Base-by-base conservation (phyloP, 2,329 filamentous ascomycete genomes). In the Ophiostoma novo-ulmi region DNA sequence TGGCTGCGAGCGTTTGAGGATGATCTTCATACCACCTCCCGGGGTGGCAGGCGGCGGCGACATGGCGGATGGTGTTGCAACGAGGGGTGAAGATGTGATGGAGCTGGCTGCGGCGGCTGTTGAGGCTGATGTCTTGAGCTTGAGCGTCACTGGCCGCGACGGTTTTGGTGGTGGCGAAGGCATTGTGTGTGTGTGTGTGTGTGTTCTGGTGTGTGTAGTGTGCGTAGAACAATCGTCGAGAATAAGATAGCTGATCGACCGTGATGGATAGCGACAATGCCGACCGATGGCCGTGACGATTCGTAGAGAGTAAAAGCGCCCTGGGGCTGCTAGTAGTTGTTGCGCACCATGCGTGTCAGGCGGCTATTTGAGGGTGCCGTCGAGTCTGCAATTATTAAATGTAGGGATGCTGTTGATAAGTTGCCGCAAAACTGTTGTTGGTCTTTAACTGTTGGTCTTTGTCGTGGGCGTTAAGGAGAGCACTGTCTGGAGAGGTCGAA, bases 1-100 rank as follows among this genome's bases (percentile, higher is more conserved):
- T 71, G 76, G 76, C 69, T 75, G 75, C 13, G 76, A 75, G 11
- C 73, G 70, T 13, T 75, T 76, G 44, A 77, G 67, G 38, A 75
- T 76, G 72, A 77, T 77, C 67, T 75, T 76, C 55, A 66, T 73
- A 72, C 73, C 55, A 67, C 75, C 70, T 44, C 69, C 69, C n/a
- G 74, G 70, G 10, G 74, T 74, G 1, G 72, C 71, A 3, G 72
- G 72, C 5, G 73, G 67, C 20, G 74, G 73, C 2, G 74, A 73
- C 72, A 75, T 74, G 68, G 73, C 73, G 2, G 68, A 55, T 1
- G 71, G 73, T 5, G 72, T 71, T 10, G 72, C 73, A n/a, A 70
- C 71, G 22, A 74, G 52, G 1, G 71, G 71, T 5, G 70, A 44
- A 1, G 74, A 55, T 5, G 69, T 73, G 58, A 73, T 73, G 35